These are phyloP conservation scores for Euphorbia peplus DNA, from an alignment of 345 rosid genomes.

Conservation along the genomic window DNA sequence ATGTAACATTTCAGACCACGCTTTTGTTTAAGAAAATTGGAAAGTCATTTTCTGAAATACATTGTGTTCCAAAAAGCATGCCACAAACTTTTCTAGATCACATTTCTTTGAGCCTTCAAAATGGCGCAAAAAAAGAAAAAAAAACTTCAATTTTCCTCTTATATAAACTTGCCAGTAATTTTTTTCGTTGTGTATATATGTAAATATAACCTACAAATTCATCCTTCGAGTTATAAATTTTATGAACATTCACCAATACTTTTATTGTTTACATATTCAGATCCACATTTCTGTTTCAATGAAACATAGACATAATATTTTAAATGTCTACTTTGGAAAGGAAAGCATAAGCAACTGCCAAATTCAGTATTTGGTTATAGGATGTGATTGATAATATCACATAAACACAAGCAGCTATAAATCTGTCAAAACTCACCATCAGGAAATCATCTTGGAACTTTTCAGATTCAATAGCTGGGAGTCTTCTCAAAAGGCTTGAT, in stretches of 20 bases:
- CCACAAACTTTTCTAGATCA: no score
- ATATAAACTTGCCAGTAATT: no score
- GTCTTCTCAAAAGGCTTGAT: slow-evolving; percentile 84
- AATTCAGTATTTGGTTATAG: neutral
- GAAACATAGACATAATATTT: neutral
- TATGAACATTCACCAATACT: neutral
- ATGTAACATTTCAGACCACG: no score
- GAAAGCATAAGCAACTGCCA: neutral
- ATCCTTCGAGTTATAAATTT: neutral
- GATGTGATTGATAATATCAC: neutral
- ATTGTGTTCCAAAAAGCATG: no score
- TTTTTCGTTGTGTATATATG: no score
- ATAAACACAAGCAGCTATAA: neutral
- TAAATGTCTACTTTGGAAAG: neutral
- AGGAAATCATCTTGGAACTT: slow-evolving; percentile 88
- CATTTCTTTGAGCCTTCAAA: no score
- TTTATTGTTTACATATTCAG: neutral
- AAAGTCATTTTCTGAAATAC: no score
- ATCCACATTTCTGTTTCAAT: neutral
- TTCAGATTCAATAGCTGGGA: slow-evolving; percentile 93
- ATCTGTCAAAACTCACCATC: slow-evolving; percentile 55
- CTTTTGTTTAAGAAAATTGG: no score
- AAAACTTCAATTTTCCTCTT: no score
- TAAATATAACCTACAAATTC: neutral
- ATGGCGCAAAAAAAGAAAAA: no score